Conservation (phyloP, 371 early-diverging fungal genomes). For the Lichtheimia hyalospora region DNA sequence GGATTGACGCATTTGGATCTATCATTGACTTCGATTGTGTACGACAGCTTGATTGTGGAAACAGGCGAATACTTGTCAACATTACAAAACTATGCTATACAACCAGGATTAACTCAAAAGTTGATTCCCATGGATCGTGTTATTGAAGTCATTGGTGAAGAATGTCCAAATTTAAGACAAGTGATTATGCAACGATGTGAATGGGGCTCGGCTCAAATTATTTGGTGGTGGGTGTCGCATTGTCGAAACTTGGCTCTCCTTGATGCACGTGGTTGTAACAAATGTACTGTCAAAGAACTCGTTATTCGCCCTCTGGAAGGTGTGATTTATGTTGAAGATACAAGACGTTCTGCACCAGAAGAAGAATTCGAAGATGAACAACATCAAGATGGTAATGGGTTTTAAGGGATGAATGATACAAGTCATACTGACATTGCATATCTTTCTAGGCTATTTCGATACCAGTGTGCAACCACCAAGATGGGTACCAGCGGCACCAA, state of each 20-base stretch:
- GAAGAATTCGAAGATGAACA: constrained; percentile 3
- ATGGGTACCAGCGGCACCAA: background rate
- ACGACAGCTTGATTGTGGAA: constrained; percentile 53
- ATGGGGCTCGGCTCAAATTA: constrained; percentile 56
- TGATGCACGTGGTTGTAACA: constrained; percentile 48
- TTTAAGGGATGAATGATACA: background rate
- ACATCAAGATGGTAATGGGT: background rate
- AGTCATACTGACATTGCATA: background rate
- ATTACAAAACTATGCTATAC: constrained; percentile 51
- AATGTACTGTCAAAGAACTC: constrained; percentile 39
- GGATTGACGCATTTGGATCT: constrained; percentile 49
- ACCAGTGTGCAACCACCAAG: background rate
- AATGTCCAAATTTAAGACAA: constrained; percentile 45
- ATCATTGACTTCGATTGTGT: constrained; percentile 46
- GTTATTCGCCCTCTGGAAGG: constrained; percentile 1
- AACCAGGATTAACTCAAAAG: constrained; percentile 54
- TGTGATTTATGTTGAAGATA: background rate
- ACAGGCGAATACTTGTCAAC: constrained; percentile 64
- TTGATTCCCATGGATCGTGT: constrained; percentile 43
- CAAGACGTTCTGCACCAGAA: background rate
- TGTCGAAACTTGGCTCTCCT: constrained; percentile 40
- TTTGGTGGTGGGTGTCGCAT: constrained; percentile 42
- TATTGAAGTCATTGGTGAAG: constrained; percentile 43
- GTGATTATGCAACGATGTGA: constrained; percentile 57
- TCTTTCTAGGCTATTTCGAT: background rate